A percentile compares a stretch with the other conserved stretches of the same genome.
Evolutionary conservation across 1,284 basidiomycete species (phyloP).

Genomic region (Trametes polyzona): DNA sequence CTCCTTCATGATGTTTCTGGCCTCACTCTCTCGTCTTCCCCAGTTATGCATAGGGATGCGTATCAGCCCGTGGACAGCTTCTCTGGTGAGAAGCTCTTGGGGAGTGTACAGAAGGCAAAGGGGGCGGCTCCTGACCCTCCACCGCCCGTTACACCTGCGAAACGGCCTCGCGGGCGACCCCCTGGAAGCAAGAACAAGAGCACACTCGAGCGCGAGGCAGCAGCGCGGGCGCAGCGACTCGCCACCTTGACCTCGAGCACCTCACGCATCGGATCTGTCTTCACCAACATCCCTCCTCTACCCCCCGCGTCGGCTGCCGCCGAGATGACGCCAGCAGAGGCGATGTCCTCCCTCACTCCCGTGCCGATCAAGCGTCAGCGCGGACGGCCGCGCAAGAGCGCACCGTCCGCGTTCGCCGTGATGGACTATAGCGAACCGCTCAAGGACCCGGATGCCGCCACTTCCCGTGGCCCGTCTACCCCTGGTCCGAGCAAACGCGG

Average conservation of each 20-base stretch:
- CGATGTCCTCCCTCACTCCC: background rate
- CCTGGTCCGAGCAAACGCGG: background rate
- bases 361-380: conserved; percentile 16
- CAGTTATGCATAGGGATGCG: background rate
- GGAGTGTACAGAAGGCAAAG: conserved; percentile 1
- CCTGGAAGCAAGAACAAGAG: conserved; percentile 21
- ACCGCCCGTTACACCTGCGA: background rate
- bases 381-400: conserved; percentile 20
- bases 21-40: background rate
- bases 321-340: too few relatives aligned
- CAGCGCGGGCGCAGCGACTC: background rate
- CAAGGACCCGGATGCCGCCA: conserved; percentile 13
- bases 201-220: conserved; percentile 17
- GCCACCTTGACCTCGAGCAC: background rate
- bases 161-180: conserved; percentile 15
- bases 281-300: too few relatives aligned
- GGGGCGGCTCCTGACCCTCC: background rate
- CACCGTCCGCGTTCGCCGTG: conserved; percentile 2
- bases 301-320: background rate
- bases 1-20: background rate
- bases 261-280: background rate
- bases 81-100: background rate
- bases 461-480: background rate
- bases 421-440: conserved; percentile 21
- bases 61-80: conserved; percentile 10